These are phyloP conservation scores for Naegleria gruberi DNA, from an alignment of 208 protist genomes.

Conservation along the genomic window DNA sequence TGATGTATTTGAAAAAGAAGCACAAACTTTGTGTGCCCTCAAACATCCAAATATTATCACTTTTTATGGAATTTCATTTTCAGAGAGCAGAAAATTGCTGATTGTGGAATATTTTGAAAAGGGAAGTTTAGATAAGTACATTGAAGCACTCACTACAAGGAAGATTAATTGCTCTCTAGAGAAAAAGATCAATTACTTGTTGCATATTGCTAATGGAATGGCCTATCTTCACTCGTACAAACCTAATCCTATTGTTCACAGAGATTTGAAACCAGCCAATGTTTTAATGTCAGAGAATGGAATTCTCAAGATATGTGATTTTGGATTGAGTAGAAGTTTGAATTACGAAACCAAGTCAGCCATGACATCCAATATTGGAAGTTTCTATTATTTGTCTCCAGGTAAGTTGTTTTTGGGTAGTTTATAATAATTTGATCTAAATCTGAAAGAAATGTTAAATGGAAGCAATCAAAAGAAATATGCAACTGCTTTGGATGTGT, in stretches of 20 bases:
- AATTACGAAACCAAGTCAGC: neutral
- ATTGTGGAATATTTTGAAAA: too few species aligned
- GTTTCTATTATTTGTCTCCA: neutral
- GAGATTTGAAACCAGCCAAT: neutral
- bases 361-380: neutral
- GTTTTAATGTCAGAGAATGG: neutral
- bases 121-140: neutral
- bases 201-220: neutral
- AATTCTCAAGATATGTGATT: neutral
- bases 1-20: too few species aligned
- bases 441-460: too few species aligned
- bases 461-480: too few species aligned
- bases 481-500: too few species aligned
- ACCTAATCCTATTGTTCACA: neutral
- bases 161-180: neutral
- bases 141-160: neutral
- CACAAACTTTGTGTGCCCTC: too few species aligned
- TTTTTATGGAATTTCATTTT: too few species aligned
- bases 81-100: too few species aligned
- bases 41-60: too few species aligned
- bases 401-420: neutral
- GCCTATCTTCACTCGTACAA: neutral
- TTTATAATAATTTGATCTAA: too few species aligned
- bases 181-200: neutral
- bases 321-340: neutral